A percentile compares a stretch with the other conserved stretches of the same genome.
Evolutionary conservation across 202 grass and related monocot species (phyloP).

Genomic region (Digitaria exilis): DNA sequence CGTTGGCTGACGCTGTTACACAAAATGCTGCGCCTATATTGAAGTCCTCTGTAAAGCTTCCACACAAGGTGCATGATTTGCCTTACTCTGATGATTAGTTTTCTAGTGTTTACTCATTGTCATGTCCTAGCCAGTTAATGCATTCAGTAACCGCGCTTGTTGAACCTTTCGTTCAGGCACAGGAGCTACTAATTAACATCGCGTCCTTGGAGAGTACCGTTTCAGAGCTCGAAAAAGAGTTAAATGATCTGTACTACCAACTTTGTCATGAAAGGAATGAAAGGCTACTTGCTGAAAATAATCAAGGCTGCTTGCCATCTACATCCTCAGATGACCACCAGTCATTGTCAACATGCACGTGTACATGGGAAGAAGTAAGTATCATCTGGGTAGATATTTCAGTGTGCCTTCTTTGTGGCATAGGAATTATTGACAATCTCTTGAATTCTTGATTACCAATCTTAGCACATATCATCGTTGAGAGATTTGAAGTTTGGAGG

Average conservation of each 20-base stretch:
- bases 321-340: constrained; percentile 53
- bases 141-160: constrained; percentile 19
- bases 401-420: constrained; percentile 11
- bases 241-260: constrained; percentile 74
- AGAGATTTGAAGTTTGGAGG: constrained; percentile 82
- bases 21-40: constrained; percentile 45
- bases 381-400: background rate
- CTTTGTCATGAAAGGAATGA: constrained; percentile 91
- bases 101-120: background rate
- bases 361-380: constrained; percentile 90
- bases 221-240: constrained; percentile 79
- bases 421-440: background rate
- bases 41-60: constrained; percentile 77
- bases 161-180: constrained; percentile 41
- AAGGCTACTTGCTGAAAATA: constrained; percentile 71
- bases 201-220: constrained; percentile 72
- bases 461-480: constrained; percentile 89
- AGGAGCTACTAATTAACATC: constrained; percentile 71
- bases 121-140: constrained; percentile 5
- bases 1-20: constrained; percentile 62
- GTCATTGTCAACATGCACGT: constrained; percentile 62
- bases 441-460: constrained; percentile 37
- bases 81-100: background rate
- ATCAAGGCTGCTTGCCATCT: constrained; percentile 53
- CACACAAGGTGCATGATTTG: constrained; percentile 55